Evolutionary conservation across 2,329 filamentous ascomycete species (phyloP).

Genomic region (Phyllosticta citrichinensis): DNA sequence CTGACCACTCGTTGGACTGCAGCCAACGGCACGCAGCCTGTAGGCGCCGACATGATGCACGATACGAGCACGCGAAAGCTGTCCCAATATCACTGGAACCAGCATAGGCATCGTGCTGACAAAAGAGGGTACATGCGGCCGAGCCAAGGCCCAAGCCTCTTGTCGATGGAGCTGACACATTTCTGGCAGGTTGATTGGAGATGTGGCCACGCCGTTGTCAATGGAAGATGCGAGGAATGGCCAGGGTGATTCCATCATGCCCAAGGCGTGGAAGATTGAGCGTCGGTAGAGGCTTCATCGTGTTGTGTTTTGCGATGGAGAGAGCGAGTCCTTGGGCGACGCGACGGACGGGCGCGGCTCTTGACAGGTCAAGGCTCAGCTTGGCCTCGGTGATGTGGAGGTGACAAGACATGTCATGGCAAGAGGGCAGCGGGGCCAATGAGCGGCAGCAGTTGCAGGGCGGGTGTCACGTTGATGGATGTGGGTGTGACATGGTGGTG

Average conservation of each 20-base stretch:
- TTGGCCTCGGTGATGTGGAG: background rate
- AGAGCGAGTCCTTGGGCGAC: background rate
- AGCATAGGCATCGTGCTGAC: background rate
- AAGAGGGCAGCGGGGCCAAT: background rate
- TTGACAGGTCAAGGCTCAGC: background rate
- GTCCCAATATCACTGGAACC: background rate
- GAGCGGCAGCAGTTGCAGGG: background rate
- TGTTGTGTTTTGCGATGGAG: background rate
- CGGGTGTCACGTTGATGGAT: background rate
- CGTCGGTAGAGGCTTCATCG: background rate
- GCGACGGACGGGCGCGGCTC: background rate
- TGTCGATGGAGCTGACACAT: background rate
- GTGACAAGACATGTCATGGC: background rate
- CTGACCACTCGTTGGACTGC: slow-evolving; percentile 8
- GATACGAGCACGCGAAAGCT: background rate
- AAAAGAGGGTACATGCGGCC: background rate
- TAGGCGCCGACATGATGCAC: slow-evolving; percentile 1
- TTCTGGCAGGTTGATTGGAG: background rate
- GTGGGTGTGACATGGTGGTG: slow-evolving; percentile 6
- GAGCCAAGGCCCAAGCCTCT: background rate
- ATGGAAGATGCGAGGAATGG: background rate
- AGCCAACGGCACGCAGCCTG: slow-evolving; percentile 5
- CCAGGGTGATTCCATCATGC: background rate
- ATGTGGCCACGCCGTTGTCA: background rate
- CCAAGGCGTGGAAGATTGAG: background rate